Evolutionary conservation across 2,329 filamentous ascomycete genomes (phyloP), one percentile per base, ranked within the genome.

Genomic region (Arthrobotrys entomopaga): DNA sequence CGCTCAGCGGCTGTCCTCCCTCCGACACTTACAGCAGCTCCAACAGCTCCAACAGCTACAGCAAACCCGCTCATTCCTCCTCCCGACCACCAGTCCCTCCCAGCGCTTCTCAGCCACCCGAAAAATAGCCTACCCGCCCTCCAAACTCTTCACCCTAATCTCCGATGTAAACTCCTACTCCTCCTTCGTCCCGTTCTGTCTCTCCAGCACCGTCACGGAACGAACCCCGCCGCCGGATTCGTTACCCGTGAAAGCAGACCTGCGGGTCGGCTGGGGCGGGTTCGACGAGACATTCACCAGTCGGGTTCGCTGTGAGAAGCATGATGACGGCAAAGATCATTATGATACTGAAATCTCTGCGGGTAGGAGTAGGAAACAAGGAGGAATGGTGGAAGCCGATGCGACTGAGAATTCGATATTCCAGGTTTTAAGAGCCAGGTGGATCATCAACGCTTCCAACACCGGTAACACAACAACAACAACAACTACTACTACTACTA

Each of bases 121-220:
- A 75, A 90, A 86, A 2, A 89, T 98, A 13, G 90, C 91, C 13
- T 96, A 96, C 84, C 83, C 89, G 0, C 84, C 88, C 34, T 79
- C 82, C 3, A 84, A 87, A 0, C 88, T 99, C 78, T 99, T 95
- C 87, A 85, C 85, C 77, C 86, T 97, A 64, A 93, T 99, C 81
- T 89, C 93, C 82, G 92, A 97, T 82, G 89, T 99, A 77, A 87
- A 92, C 81, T 88, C 88, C 76, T 99, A 99, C 86, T 84, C 86
- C 42, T 81, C 84, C 77, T 99, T 98, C 85, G 87, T 99, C n/a
- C 95, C 95, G 10, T 97, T 96, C 86, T 96, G 94, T 83, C 86
- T 87, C 49, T 85, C 84, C 52, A 93, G 91, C 42, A 86, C 85
- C 74, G 92, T 98, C 46, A 97, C 92, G 0, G 84, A 86, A 90